Percentiles rank a stretch among this genome's conserved stretches.
phyloP scores from a whole-genome alignment of 2,329 filamentous ascomycete species.

The Triangularia verruculosa region DNA sequence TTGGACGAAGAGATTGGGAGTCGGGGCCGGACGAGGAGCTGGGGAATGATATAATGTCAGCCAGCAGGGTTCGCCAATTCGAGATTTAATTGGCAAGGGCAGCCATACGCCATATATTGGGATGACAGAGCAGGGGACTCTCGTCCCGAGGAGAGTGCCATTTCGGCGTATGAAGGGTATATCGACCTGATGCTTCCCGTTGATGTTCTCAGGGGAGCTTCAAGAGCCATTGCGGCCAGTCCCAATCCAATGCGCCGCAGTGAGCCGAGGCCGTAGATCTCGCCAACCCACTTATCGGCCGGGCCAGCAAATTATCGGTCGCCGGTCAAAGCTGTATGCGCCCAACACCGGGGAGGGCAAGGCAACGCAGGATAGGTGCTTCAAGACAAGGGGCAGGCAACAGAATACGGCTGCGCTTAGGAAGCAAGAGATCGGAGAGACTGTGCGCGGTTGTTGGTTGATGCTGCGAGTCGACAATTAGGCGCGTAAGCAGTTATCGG shows the following conservation, averaged over 20 bases:
- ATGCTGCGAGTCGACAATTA: constrained; percentile 4
- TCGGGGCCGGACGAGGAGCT: constrained; percentile 45
- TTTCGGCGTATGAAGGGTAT: constrained; percentile 53
- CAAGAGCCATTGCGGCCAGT: constrained; percentile 51
- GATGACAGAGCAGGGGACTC: constrained; percentile 49
- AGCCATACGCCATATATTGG: constrained; percentile 51
- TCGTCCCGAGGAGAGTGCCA: constrained; percentile 50
- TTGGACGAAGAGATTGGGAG: constrained; percentile 50
- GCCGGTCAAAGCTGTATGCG: neutral
- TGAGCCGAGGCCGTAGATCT: neutral
- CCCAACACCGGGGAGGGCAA: neutral
- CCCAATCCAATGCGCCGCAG: constrained; percentile 9
- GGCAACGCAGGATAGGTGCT: neutral
- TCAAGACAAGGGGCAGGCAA: constrained; percentile 11
- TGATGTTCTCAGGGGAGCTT: constrained; percentile 61
- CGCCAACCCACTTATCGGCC: neutral
- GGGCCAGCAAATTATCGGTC: neutral
- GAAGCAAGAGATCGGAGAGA: neutral
- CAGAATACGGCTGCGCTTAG: constrained; percentile 11
- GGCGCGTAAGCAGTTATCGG: constrained; percentile 11
- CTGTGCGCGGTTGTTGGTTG: constrained; percentile 14
- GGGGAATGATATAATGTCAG: constrained; percentile 21
- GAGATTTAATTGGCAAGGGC: constrained; percentile 1
- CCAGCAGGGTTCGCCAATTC: constrained; percentile 2
- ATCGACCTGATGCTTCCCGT: constrained; percentile 54